phyloP scores from a whole-genome alignment of 1,284 basidiomycete genomes.

The Bjerkandera adusta region DNA sequence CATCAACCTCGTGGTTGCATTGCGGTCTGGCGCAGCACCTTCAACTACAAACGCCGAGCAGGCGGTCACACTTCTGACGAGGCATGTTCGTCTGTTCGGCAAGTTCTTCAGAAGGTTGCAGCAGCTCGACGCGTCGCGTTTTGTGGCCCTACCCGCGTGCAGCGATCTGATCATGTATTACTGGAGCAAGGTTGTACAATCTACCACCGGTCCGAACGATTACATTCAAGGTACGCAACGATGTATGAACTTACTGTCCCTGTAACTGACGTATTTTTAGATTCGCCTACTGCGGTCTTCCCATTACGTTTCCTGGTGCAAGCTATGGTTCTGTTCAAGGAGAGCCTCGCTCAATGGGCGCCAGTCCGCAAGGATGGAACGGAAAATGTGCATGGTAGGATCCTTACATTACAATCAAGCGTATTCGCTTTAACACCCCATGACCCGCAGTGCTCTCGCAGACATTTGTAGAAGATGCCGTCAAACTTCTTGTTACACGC shows the following conservation, averaged over 20 bases:
- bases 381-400: slow-evolving; percentile 55
- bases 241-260: background rate
- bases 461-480: slow-evolving; percentile 77
- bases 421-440: slow-evolving; percentile 1
- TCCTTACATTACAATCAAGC: slow-evolving; percentile 5
- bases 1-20: slow-evolving; percentile 36
- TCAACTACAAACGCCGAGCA: slow-evolving; percentile 31
- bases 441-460: slow-evolving; percentile 60
- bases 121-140: slow-evolving; percentile 54
- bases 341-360: slow-evolving; percentile 74
- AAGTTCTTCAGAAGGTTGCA: slow-evolving; percentile 77
- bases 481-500: slow-evolving; percentile 74
- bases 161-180: slow-evolving; percentile 71
- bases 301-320: slow-evolving; percentile 83
- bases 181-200: slow-evolving; percentile 73
- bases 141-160: slow-evolving; percentile 62
- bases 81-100: slow-evolving; percentile 67
- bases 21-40: slow-evolving; percentile 24
- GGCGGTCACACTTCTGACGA: slow-evolving; percentile 56
- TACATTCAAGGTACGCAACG: slow-evolving; percentile 51
- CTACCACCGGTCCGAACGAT: slow-evolving; percentile 50
- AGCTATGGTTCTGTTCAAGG: slow-evolving; percentile 87
- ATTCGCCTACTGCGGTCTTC: slow-evolving; percentile 52
- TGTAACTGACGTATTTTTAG: slow-evolving; percentile 27
- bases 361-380: slow-evolving; percentile 58